Evolutionary conservation across 1,139 yeast species (phyloP).

Genomic region (Suhomyces wounanorum): DNA sequence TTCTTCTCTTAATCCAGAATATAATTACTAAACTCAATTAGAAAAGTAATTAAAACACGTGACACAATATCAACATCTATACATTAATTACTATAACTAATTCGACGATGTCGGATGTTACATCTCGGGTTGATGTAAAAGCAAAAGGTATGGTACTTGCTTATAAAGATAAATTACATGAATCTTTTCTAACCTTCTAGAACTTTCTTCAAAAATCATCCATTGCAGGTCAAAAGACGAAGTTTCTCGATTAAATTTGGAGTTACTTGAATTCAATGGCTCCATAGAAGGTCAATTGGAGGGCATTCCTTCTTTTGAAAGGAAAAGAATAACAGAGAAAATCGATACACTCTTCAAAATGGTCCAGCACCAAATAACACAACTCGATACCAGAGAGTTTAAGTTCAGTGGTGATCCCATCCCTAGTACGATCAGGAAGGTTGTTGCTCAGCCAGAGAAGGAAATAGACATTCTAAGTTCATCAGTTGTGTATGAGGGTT

Average conservation of each 20-base stretch:
- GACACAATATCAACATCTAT: neutral
- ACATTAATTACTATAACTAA: neutral
- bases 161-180: neutral
- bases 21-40: too few species aligned
- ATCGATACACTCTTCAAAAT: constrained; percentile 21
- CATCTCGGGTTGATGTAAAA: neutral
- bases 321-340: constrained; percentile 19
- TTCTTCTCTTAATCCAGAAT: too few species aligned
- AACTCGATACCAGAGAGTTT: constrained; percentile 22
- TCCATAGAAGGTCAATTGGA: constrained; percentile 8
- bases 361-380: constrained; percentile 21
- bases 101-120: neutral
- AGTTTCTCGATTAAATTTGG: constrained; percentile 3
- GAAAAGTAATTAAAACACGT: too few species aligned
- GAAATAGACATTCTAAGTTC: neutral
- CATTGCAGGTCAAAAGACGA: constrained; percentile 10
- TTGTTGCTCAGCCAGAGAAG: neutral
- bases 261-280: constrained; percentile 12
- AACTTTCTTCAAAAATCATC: constrained; percentile 10
- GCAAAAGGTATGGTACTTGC: constrained; percentile 2
- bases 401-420: constrained; percentile 32
- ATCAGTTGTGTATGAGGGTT: constrained; percentile 1
- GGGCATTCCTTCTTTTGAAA: constrained; percentile 18
- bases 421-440: constrained; percentile 4
- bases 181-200: constrained; percentile 7